Conservation (phyloP, 108 stramenopile species). For the Schizochytrium sp. region DNA sequence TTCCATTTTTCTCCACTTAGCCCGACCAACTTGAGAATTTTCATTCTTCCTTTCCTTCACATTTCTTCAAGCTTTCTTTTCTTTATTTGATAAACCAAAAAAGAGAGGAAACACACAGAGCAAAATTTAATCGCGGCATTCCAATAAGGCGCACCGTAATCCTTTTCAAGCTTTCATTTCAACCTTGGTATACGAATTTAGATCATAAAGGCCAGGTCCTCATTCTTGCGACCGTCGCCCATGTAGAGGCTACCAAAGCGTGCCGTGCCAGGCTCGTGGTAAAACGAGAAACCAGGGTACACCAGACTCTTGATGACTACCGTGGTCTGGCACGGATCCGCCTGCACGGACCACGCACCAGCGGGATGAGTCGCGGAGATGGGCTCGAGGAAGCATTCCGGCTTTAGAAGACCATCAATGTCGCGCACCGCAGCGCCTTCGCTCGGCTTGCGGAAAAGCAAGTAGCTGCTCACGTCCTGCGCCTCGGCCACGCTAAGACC, state of each 20-base stretch:
- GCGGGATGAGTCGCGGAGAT: conserved; percentile 36
- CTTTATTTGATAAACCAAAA: too few relatives aligned
- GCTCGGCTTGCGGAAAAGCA: conserved; percentile 45
- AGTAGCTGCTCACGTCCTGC: conserved; percentile 29
- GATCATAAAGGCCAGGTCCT: conserved; percentile 47
- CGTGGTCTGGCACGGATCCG: conserved; percentile 22
- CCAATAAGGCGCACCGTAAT: too few relatives aligned
- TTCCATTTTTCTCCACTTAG: too few relatives aligned
- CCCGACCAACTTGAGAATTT: background rate
- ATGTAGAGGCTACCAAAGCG: conserved; percentile 47
- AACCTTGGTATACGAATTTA: background rate
- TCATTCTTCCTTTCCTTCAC: background rate
- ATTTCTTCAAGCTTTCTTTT: too few relatives aligned
- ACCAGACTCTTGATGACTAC: conserved; percentile 34
- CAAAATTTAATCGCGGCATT: too few relatives aligned
- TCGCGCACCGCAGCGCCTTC: conserved; percentile 30
- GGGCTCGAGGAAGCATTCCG: conserved; percentile 47
- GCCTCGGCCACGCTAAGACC: conserved; percentile 44
- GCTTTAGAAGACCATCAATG: conserved; percentile 35
- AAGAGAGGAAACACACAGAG: too few relatives aligned
- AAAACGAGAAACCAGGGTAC: conserved; percentile 51
- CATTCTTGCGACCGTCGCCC: conserved; percentile 43
- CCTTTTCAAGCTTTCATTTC: too few relatives aligned
- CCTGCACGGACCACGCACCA: conserved; percentile 36
- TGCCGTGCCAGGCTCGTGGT: conserved; percentile 30